Evolutionary conservation across 306 rosid species (phyloP).

Genomic region (Ormosia emarginata): DNA sequence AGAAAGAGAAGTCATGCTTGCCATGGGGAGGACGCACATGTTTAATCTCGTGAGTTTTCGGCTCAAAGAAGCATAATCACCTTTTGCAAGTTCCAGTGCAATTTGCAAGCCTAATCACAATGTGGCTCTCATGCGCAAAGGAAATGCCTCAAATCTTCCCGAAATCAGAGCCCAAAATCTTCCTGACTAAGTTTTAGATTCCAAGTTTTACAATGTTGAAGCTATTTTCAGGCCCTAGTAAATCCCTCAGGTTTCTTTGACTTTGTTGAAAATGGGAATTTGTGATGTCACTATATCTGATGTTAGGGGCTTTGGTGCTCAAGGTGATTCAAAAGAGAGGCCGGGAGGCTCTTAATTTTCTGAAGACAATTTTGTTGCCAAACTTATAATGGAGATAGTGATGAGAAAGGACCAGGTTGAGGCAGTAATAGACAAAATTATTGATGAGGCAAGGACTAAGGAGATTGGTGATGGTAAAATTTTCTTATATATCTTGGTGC

Average conservation of each 20-base stretch:
- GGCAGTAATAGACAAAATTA: slow-evolving; percentile 63
- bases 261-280: slow-evolving; percentile 78
- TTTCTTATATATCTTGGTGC: no score
- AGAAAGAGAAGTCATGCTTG: slow-evolving; percentile 36
- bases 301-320: slow-evolving; percentile 90
- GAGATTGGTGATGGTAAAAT: slow-evolving; percentile 98
- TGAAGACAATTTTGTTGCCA: slow-evolving; percentile 76
- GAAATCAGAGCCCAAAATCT: slow-evolving; percentile 53
- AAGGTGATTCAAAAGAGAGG: slow-evolving; percentile 92
- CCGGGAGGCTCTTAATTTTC: slow-evolving; percentile 94
- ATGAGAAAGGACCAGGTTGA: slow-evolving; percentile 86
- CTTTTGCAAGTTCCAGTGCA: slow-evolving; percentile 15
- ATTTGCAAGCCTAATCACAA: slow-evolving; percentile 28
- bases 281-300: slow-evolving; percentile 91
- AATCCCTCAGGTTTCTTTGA: slow-evolving; percentile 77
- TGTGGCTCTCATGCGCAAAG: slow-evolving; percentile 32
- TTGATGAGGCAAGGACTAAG: slow-evolving; percentile 78
- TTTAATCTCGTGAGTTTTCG: slow-evolving; percentile 24
- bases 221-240: slow-evolving; percentile 95
- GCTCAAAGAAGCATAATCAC: slow-evolving; percentile 18
- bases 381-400: slow-evolving; percentile 95
- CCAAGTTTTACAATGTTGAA: slow-evolving; percentile 87
- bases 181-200: slow-evolving; percentile 57
- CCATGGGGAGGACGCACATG: slow-evolving; percentile 19
- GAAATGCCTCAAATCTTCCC: slow-evolving; percentile 44